Evolutionary conservation across 371 early-diverging fungal species (phyloP).

Genomic region (Globomyces sp.): DNA sequence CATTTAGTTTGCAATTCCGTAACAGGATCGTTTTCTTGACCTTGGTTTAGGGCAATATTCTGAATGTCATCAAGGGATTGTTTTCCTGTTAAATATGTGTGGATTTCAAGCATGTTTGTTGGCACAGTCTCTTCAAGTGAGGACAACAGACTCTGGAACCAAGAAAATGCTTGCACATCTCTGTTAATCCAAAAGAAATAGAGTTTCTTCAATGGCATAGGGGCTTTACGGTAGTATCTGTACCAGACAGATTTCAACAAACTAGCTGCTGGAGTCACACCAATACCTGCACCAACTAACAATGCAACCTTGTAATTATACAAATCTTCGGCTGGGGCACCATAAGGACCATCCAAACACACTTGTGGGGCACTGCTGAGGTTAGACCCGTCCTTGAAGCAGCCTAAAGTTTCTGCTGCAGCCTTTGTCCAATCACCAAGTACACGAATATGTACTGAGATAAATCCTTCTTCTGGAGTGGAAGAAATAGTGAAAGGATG

Average conservation of each 20-base stretch:
- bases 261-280: conserved; percentile 50
- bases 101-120: conserved; percentile 63
- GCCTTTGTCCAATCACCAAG: conserved; percentile 47
- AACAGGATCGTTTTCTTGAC: conserved; percentile 31
- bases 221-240: conserved; percentile 33
- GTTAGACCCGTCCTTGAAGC: conserved; percentile 21
- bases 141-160: conserved; percentile 73
- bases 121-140: conserved; percentile 57
- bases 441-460: conserved; percentile 41
- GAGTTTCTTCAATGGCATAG: conserved; percentile 62
- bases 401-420: conserved; percentile 29
- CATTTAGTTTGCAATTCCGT: conserved; percentile 34
- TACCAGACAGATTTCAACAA: conserved; percentile 41
- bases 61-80: conserved; percentile 44
- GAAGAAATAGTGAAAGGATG: conserved; percentile 50
- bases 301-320: conserved; percentile 72
- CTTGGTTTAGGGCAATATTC: conserved; percentile 28
- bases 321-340: conserved; percentile 69
- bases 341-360: conserved; percentile 34
- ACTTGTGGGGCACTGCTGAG: conserved; percentile 22
- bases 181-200: conserved; percentile 79
- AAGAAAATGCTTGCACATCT: conserved; percentile 69
- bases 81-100: conserved; percentile 69
- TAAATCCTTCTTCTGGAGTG: conserved; percentile 41
- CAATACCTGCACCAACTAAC: conserved; percentile 71